Evolutionary conservation across 2,329 filamentous ascomycete species (phyloP), one percentile per base, ranked within the genome.

Genomic region (Penicillium brasilianum): DNA sequence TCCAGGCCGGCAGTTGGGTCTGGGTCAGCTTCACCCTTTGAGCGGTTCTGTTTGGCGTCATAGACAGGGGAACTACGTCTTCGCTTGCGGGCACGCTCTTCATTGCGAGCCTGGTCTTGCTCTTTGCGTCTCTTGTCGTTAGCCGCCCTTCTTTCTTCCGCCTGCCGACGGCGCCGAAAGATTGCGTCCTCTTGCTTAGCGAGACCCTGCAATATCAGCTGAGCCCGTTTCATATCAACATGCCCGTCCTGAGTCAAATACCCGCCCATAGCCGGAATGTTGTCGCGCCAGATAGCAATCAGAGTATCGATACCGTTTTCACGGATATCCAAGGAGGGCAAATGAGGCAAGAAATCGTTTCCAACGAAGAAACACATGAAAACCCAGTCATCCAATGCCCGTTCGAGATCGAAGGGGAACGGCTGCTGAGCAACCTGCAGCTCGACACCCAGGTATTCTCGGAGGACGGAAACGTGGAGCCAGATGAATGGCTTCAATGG

Each of bases 351-450:
- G 80, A 99, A 99, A 81, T 99, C 96, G 78, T 99, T 99, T 68
- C 94, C 94, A 59, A 98, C 94, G 75, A 98, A 98, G 81, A 96
- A 98, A 80, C 94, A 98, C 88, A 98, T 95, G 77, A 98, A 98
- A 14, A 98, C 92, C 95, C 94, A 98, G 75, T 98, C 94, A 77
- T 98, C 95, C 61, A 98, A 86, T 28, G 93, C 93, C 66, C 95
- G 88, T 78, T 99, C 95, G 48, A 99, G 83, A 74, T 99, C 93
- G 77, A 96, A 98, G 57, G 87, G 86, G 78, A 98, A 98, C 1
- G 89, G 89, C 67, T 97, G 86, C 58, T 88, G 86, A 18, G 92
- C 89, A 36, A 97, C 89, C 71, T 90, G 86, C 71, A 99, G 87
- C 78, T 99, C 95, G 55, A 92, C 89, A 60, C 90, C 93, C 57